Evolutionary conservation across 106 monocot genomes (phyloP).

Genomic region (Apostasia ramifera): DNA sequence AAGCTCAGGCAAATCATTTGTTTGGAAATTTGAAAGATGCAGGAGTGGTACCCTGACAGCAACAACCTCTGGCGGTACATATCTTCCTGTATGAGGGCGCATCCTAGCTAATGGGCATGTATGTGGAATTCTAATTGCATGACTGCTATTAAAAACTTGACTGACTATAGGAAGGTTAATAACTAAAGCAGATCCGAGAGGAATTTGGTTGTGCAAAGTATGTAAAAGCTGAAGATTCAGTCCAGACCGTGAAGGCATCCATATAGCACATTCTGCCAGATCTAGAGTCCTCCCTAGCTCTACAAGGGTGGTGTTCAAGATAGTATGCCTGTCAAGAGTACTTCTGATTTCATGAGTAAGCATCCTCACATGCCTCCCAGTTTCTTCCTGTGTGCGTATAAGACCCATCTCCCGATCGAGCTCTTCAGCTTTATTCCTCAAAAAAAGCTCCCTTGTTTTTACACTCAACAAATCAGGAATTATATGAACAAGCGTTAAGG

Average conservation of each 20-base stretch:
- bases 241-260: constrained; percentile 83
- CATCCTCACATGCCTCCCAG: constrained; percentile 82
- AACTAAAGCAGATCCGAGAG: constrained; percentile 44
- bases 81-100: too few relatives aligned
- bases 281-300: constrained; percentile 75
- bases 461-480: constrained; percentile 88
- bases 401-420: constrained; percentile 81
- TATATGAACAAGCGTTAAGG: constrained; percentile 83
- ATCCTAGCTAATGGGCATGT: too few relatives aligned
- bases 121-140: neutral
- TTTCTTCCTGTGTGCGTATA: constrained; percentile 78
- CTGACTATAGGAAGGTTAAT: constrained; percentile 72
- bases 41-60: constrained; percentile 13
- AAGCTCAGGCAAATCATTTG: constrained; percentile 84
- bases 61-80: too few relatives aligned
- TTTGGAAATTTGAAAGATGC: constrained; percentile 87
- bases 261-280: constrained; percentile 78
- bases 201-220: constrained; percentile 43
- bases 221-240: constrained; percentile 81
- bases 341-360: constrained; percentile 92
- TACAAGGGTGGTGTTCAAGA: constrained; percentile 56
- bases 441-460: constrained; percentile 69
- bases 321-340: constrained; percentile 83
- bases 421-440: constrained; percentile 82
- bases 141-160: constrained; percentile 72